Conservation (phyloP, 2,329 filamentous ascomycete genomes). For the Pseudogymnoascus sp. region DNA sequence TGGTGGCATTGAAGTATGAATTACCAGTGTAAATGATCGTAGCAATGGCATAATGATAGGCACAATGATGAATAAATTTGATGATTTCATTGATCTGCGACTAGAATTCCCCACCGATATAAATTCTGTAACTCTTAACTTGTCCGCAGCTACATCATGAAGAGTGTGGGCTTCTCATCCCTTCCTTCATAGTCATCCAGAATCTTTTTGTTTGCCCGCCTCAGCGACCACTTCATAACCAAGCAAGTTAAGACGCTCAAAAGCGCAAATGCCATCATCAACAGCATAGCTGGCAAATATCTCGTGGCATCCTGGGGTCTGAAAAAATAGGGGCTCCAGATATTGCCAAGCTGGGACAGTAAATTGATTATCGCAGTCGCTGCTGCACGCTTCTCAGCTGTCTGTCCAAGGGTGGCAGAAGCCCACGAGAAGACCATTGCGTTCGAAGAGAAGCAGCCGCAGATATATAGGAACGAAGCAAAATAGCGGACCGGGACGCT, state of each 20-base stretch:
- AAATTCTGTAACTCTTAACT: too few relatives aligned
- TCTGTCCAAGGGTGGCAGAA: conserved; percentile 26
- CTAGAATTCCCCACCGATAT: too few relatives aligned
- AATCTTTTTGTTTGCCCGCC: conserved; percentile 3
- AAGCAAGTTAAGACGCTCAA: conserved; percentile 1
- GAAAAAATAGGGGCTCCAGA: conserved; percentile 35
- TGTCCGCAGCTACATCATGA: too few relatives aligned
- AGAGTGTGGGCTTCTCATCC: not conserved
- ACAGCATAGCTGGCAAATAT: conserved; percentile 22
- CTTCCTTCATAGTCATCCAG: not conserved
- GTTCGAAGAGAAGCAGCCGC: conserved; percentile 29
- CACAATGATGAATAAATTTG: too few relatives aligned
- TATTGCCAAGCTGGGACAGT: conserved; percentile 30
- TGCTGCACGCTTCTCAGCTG: conserved; percentile 31
- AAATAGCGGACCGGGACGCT: conserved; percentile 18
- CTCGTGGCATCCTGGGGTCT: not conserved
- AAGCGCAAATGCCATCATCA: conserved; percentile 16
- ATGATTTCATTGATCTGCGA: too few relatives aligned
- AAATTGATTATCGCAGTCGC: conserved; percentile 31
- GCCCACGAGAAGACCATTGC: conserved; percentile 31
- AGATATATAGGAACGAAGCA: conserved; percentile 28
- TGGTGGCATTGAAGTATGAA: too few relatives aligned
- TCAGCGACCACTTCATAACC: conserved; percentile 5
- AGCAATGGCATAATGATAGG: too few relatives aligned
- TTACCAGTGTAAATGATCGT: too few relatives aligned